Base-by-base conservation (phyloP, 441 rosid species). In the Populus hybrid region DNA sequence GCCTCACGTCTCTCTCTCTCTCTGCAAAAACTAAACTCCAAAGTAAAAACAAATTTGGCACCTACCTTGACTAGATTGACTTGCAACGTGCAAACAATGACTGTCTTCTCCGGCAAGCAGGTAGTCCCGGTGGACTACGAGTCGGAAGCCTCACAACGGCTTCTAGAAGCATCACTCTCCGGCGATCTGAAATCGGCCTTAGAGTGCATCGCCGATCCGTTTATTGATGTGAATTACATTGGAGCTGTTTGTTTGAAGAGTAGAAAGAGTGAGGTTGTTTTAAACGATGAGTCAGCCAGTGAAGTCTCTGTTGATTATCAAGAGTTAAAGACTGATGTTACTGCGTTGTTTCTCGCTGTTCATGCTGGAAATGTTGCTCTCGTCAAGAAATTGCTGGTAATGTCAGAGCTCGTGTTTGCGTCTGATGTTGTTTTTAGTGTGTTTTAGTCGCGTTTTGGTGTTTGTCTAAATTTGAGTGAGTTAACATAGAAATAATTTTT, bases 321-420 rank as follows among this genome's bases (percentile, higher is more conserved):
- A 83, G 99, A 96, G 89, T 89, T 94, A 75, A 92, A 85, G 85
- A 91, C 97, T n/a, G 98, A 94, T 69, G 98, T 96, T 46, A 88
- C 96, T 14, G 89, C 99, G 71, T 84, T 96, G 78, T 92, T 94
- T 83, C 89, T 94, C 80, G 96, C 98, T 68, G 94, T 84, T 67
- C 95, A 90, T 63, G 84, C 82, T 38, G 98, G 98, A 84, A 91
- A 89, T 84, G 87, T 85, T 11, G 82, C 87, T 74, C 91, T 96
- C 81, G 93, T 94, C 63, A 96, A 87, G 91, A 83, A 84, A 74
- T 71, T 96, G 61, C 90, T 96, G 94, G 99, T 96, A 89, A 38
- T 66, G 35, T 19, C 5, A 68, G 53, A 14, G 24, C 36, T 80
- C 59, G 6, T 40, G 24, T 75, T 70, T 28, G 42, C 18, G 30